Evolutionary conservation across 805 yeast genomes (phyloP), one percentile per base, ranked within the genome.

Genomic region (Hanseniaspora mollemarum): DNA sequence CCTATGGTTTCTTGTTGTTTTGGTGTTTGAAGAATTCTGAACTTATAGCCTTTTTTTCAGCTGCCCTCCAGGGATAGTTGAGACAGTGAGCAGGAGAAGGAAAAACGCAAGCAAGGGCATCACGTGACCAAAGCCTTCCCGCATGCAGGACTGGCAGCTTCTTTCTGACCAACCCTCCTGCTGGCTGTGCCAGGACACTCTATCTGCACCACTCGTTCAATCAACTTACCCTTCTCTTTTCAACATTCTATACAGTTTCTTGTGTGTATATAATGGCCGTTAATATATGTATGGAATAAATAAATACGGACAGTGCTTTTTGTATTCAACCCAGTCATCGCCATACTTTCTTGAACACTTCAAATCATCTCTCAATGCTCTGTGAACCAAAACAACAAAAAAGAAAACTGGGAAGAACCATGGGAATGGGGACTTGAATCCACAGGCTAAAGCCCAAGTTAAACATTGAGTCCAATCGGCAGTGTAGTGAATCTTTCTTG

Each of bases 361-460:
- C 56, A 79, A 75, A 57, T 81, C 76, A 69, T 92, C 98, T 71
- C 98, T 82, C 57, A 72, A 64, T 39, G 95, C 87, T 68, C 98
- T 81, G 69, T 92, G 98, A 42, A 81, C 67, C 64, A 92, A 77
- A 55, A 87, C 96, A 58, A 81, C 69, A 55, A 87, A 77, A 79
- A 87, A 92, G 71, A 92, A 92, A 21, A 72, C 70, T 3, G 98
- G 96, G 79, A 83, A 90, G 69, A 92, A 92, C 90, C 95, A 92
- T 40, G 96, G 95, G 72, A 90, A 78, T 45, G 88, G 84, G 2
- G 95, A 84, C 29, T 72, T 73, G 66, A 81, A 80, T 0, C 98
- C 98, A 67, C 96, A 87, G 55, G 80, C 75, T 54, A 92, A 73
- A 4, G 90, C 95, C 98, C 98, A 92, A 42, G 92, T 75, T 59